These are phyloP conservation scores for Diaporthe citri DNA, from an alignment of 2,329 filamentous ascomycete genomes.

Conservation along the genomic window DNA sequence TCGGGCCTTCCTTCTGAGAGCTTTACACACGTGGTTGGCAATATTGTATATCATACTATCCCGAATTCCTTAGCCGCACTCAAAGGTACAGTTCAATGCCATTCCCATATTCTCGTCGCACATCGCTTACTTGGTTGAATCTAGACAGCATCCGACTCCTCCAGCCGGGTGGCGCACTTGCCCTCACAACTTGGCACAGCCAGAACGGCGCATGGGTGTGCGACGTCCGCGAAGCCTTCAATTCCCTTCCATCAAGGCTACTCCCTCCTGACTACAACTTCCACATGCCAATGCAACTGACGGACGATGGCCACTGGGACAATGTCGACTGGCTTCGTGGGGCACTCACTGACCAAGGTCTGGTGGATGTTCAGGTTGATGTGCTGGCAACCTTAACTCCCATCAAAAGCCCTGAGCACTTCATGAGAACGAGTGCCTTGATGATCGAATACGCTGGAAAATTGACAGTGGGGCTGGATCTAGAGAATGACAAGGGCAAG, in stretches of 20 bases:
- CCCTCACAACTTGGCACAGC: conserved; percentile 53
- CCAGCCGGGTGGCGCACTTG: conserved; percentile 54
- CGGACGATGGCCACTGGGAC: conserved; percentile 55
- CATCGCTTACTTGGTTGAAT: not conserved
- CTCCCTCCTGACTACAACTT: conserved; percentile 47
- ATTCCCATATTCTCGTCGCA: not conserved
- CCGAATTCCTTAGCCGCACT: conserved; percentile 46
- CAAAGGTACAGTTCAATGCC: conserved; percentile 41
- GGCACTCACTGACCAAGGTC: conserved; percentile 52
- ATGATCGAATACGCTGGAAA: conserved; percentile 56
- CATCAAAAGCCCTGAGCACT: conserved; percentile 53
- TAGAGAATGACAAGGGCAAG: conserved; percentile 51
- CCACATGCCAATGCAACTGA: conserved; percentile 54
- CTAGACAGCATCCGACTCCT: conserved; percentile 54
- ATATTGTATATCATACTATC: conserved; percentile 46
- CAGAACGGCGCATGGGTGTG: conserved; percentile 51
- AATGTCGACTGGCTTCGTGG: conserved; percentile 54
- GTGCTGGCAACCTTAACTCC: conserved; percentile 46
- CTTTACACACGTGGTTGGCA: conserved; percentile 46
- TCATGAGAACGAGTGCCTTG: conserved; percentile 50
- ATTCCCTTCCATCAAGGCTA: conserved; percentile 55
- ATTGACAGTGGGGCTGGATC: conserved; percentile 54
- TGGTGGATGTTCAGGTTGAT: conserved; percentile 54
- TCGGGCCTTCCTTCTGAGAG: conserved; percentile 41
- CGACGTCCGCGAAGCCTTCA: conserved; percentile 55